Conservation (phyloP, 805 yeast genomes). For the Candida caryicola region DNA sequence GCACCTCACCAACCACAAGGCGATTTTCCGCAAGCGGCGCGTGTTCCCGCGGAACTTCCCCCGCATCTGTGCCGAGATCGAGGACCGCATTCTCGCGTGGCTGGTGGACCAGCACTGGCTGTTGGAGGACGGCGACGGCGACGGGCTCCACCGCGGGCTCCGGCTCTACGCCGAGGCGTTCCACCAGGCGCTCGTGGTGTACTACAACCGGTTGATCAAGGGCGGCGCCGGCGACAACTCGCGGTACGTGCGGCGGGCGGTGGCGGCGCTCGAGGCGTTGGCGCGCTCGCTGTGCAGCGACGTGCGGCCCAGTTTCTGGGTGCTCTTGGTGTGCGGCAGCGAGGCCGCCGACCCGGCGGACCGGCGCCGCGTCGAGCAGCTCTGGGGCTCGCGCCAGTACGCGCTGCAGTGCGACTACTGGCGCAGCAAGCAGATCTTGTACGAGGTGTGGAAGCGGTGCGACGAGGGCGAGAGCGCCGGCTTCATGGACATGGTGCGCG, state of each 20-base stretch:
- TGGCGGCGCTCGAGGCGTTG: background rate
- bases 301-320: slow-evolving; percentile 48
- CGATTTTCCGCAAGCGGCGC: slow-evolving; percentile 38
- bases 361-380: slow-evolving; percentile 30
- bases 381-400: slow-evolving; percentile 27
- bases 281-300: slow-evolving; percentile 8
- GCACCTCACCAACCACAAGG: slow-evolving; percentile 50
- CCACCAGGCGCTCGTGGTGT: slow-evolving; percentile 44
- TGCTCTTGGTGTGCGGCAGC: slow-evolving; percentile 40
- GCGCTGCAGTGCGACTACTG: slow-evolving; percentile 40
- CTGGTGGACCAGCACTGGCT: slow-evolving; percentile 39
- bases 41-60: slow-evolving; percentile 55
- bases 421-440: slow-evolving; percentile 53
- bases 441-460: slow-evolving; percentile 50
- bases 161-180: slow-evolving; percentile 37
- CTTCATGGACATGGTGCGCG: slow-evolving; percentile 54
- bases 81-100: slow-evolving; percentile 50
- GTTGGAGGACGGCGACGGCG: slow-evolving; percentile 24
- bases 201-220: slow-evolving; percentile 46
- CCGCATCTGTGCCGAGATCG: slow-evolving; percentile 51
- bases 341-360: slow-evolving; percentile 31
- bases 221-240: slow-evolving; percentile 10
- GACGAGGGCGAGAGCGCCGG: slow-evolving; percentile 35
- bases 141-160: slow-evolving; percentile 37
- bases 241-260: background rate